phyloP scores from a whole-genome alignment of 805 yeast genomes.

The Grigorovia transvaalensis region DNA sequence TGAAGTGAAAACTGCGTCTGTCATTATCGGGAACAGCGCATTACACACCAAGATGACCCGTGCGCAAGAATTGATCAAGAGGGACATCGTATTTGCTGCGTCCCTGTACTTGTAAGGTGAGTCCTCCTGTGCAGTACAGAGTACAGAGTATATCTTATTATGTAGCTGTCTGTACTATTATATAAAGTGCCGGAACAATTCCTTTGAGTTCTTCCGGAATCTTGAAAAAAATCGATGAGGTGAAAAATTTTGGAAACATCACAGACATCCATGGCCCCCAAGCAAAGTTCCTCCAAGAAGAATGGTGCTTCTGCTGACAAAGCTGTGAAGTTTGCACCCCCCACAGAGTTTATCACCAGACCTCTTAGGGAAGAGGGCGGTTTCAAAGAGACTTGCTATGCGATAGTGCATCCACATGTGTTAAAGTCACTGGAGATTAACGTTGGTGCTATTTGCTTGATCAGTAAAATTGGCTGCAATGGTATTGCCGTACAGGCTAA shows the following conservation, averaged over 20 bases:
- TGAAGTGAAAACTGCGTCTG: slow-evolving; percentile 86
- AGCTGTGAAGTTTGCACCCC: slow-evolving; percentile 28
- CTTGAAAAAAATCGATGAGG: neutral
- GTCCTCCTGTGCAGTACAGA: too few relatives aligned
- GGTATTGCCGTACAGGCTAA: slow-evolving; percentile 39
- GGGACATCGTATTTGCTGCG: slow-evolving; percentile 97
- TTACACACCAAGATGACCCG: slow-evolving; percentile 80
- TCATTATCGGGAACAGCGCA: slow-evolving; percentile 88
- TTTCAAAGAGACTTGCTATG: slow-evolving; percentile 30
- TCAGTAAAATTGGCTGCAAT: slow-evolving; percentile 37
- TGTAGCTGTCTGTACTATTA: too few relatives aligned
- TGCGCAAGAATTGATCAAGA: slow-evolving; percentile 89
- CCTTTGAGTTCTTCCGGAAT: neutral
- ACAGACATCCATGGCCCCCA: slow-evolving; percentile 19
- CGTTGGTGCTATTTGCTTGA: slow-evolving; percentile 36
- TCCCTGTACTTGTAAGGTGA: slow-evolving; percentile 59
- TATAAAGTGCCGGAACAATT: neutral
- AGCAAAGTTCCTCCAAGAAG: slow-evolving; percentile 21
- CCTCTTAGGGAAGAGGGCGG: slow-evolving; percentile 22
- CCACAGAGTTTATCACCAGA: slow-evolving; percentile 31
- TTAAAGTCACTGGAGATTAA: slow-evolving; percentile 38
- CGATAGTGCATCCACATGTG: slow-evolving; percentile 34
- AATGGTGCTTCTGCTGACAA: slow-evolving; percentile 13
- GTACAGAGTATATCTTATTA: too few relatives aligned
- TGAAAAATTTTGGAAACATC: neutral